These are phyloP conservation scores for Stylonectria norvegica DNA, from an alignment of 2,329 filamentous ascomycete species.

Conservation along the genomic window DNA sequence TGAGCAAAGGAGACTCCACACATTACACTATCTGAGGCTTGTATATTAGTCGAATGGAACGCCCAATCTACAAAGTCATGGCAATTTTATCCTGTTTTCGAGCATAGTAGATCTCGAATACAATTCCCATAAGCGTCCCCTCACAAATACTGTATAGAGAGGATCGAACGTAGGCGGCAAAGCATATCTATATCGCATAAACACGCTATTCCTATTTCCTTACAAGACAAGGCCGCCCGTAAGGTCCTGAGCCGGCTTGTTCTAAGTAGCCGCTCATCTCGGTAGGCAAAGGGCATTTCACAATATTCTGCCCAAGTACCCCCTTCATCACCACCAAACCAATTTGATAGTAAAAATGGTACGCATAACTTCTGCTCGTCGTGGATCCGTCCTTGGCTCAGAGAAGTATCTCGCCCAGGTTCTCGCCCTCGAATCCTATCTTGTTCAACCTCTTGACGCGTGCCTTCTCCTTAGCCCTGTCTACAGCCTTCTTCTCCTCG, in stretches of 20 bases:
- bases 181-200: too few relatives aligned
- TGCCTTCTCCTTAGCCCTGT: constrained; percentile 71
- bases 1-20: constrained; percentile 23
- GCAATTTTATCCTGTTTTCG: too few relatives aligned
- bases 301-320: constrained; percentile 56
- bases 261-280: constrained; percentile 7
- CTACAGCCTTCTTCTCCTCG: constrained; percentile 65
- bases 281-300: constrained; percentile 52
- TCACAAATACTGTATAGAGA: too few relatives aligned
- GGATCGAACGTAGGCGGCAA: background rate
- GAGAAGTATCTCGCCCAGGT: constrained; percentile 68
- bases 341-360: constrained; percentile 9
- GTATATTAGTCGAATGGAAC: constrained; percentile 16
- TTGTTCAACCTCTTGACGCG: constrained; percentile 67
- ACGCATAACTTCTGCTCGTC: constrained; percentile 24
- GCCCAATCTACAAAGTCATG: too few relatives aligned
- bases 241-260: constrained; percentile 9
- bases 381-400: constrained; percentile 29
- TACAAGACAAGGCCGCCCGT: constrained; percentile 11
- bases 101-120: too few relatives aligned
- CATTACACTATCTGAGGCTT: constrained; percentile 15
- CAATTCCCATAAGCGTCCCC: too few relatives aligned
- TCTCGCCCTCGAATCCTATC: constrained; percentile 86
- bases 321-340: too few relatives aligned
- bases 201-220: too few relatives aligned